phyloP scores from a whole-genome alignment of 345 rosid genomes.

The Crucihimalaya himalaica region DNA sequence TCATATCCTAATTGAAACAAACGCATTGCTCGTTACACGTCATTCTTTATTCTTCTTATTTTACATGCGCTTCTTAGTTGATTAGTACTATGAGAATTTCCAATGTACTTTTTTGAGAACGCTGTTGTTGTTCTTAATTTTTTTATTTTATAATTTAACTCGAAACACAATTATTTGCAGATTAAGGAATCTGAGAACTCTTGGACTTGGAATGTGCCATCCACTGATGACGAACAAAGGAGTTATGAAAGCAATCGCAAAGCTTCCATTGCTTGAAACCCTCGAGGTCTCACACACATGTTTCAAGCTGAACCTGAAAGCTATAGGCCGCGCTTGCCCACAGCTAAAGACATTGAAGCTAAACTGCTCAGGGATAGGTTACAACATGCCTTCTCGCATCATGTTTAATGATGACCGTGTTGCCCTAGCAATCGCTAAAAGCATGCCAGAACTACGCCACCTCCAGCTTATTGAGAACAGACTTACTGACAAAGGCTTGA shows the following conservation, averaged over 20 bases:
- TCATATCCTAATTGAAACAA: neutral
- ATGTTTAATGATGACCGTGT: conserved; percentile 9
- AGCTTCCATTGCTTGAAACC: conserved; percentile 55
- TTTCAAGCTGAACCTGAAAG: neutral
- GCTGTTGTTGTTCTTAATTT: neutral
- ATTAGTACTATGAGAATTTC: neutral
- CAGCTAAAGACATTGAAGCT: conserved; percentile 11
- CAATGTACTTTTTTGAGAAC: no score
- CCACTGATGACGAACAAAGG: conserved; percentile 37
- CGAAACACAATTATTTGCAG: neutral
- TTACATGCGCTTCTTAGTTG: neutral
- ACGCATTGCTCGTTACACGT: no score
- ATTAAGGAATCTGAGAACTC: conserved; percentile 44
- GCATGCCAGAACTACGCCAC: conserved; percentile 49
- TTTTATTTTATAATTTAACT: neutral
- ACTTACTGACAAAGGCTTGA: conserved; percentile 54
- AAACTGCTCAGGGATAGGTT: neutral
- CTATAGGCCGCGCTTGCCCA: conserved; percentile 3
- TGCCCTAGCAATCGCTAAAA: conserved; percentile 56
- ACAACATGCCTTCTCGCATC: neutral
- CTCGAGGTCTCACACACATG: conserved; percentile 44
- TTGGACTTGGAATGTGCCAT: conserved; percentile 37
- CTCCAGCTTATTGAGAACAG: conserved; percentile 56
- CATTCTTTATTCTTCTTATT: neutral
- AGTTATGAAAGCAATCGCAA: conserved; percentile 39